Evolutionary conservation across 2,329 filamentous ascomycete species (phyloP).

Genomic region (Dothideomycetes sp.): DNA sequence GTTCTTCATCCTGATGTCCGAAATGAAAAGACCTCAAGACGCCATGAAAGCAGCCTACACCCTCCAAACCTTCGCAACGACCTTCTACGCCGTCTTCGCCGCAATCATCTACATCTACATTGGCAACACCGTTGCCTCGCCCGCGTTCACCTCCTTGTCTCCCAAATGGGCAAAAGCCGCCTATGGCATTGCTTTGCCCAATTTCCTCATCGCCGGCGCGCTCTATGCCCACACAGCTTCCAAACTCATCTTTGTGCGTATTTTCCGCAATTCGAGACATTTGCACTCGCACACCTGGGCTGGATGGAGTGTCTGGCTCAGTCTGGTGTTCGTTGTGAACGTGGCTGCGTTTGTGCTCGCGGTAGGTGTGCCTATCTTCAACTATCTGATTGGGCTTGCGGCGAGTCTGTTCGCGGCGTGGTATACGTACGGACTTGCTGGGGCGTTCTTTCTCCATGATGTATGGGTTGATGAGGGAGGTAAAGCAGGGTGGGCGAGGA

Average conservation of each 20-base stretch:
- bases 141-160: conserved; percentile 37
- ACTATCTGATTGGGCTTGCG: conserved; percentile 41
- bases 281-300: conserved; percentile 36
- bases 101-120: conserved; percentile 41
- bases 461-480: too few relatives aligned
- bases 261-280: conserved; percentile 36
- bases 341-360: conserved; percentile 32
- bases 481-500: conserved; percentile 26
- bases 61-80: conserved; percentile 39
- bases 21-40: conserved; percentile 41
- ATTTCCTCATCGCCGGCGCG: conserved; percentile 39
- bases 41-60: conserved; percentile 41
- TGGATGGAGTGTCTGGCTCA: conserved; percentile 38
- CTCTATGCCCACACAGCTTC: conserved; percentile 42
- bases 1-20: conserved; percentile 43
- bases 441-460: conserved; percentile 24
- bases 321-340: conserved; percentile 36
- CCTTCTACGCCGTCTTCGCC: conserved; percentile 41
- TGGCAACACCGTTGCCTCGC: conserved; percentile 33
- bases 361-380: conserved; percentile 43
- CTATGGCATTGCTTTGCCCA: conserved; percentile 40
- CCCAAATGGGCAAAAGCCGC: conserved; percentile 38
- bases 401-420: conserved; percentile 42
- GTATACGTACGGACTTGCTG: conserved; percentile 38
- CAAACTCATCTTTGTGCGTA: conserved; percentile 40